These are phyloP conservation scores for Arthrobotrys iridis DNA, from an alignment of 2,329 filamentous ascomycete genomes.

Conservation along the genomic window DNA sequence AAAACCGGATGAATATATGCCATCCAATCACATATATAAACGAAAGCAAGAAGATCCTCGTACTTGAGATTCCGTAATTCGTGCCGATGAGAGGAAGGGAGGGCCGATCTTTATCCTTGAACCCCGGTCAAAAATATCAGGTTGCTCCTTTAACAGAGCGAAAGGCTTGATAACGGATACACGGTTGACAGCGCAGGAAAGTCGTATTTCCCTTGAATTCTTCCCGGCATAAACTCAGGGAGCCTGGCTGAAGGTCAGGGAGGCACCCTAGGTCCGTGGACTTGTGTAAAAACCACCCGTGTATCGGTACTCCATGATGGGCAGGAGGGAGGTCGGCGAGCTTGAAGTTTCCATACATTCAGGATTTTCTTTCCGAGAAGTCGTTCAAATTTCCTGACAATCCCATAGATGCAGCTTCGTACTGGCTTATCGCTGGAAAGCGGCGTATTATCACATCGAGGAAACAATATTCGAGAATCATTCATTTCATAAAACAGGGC, in stretches of 20 bases:
- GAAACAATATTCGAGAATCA: neutral
- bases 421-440: neutral
- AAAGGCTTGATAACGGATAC: conserved; percentile 22
- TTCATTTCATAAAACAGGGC: conserved; percentile 10
- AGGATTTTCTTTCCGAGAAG: conserved; percentile 17
- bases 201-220: conserved; percentile 10
- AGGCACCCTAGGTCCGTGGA: conserved; percentile 17
- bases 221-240: neutral
- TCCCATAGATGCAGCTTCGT: neutral
- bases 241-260: conserved; percentile 3
- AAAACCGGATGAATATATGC: neutral
- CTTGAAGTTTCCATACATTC: conserved; percentile 31
- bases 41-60: conserved; percentile 6
- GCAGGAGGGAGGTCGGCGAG: conserved; percentile 38
- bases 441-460: neutral
- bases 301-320: conserved; percentile 31
- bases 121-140: conserved; percentile 11
- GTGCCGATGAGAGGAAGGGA: conserved; percentile 30
- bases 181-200: conserved; percentile 29
- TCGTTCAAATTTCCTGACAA: conserved; percentile 20
- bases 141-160: neutral
- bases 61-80: conserved; percentile 29
- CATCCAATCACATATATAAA: neutral
- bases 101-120: conserved; percentile 32
- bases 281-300: conserved; percentile 19